phyloP scores from a whole-genome alignment of 2,329 filamentous ascomycete species.

The Alternaria sp. region DNA sequence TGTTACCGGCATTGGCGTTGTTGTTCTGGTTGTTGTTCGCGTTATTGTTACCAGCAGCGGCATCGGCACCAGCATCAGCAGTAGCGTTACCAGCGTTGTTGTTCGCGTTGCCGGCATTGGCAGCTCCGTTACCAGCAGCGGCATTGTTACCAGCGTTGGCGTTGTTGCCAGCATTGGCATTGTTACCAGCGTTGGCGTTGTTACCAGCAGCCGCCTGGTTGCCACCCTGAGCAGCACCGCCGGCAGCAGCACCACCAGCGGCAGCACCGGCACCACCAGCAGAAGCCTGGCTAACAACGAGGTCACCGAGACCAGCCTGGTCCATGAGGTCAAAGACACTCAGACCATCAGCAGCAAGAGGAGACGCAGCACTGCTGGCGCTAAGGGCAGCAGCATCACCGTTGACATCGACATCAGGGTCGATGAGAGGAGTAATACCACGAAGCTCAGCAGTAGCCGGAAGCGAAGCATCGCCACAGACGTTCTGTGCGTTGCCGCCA shows the following conservation, averaged over 20 bases:
- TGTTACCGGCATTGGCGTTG: constrained; percentile 11
- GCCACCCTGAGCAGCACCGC: constrained; percentile 18
- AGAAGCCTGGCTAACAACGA: constrained; percentile 55
- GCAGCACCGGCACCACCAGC: constrained; percentile 41
- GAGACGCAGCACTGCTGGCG: constrained; percentile 56
- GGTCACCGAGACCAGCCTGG: constrained; percentile 68
- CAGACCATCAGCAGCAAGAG: constrained; percentile 66
- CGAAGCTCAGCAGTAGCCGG: constrained; percentile 66
- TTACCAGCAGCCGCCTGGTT: constrained; percentile 25
- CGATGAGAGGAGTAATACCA: constrained; percentile 71
- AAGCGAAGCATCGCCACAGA: constrained; percentile 69
- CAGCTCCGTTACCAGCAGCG: constrained; percentile 5
- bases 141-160: constrained; percentile 3
- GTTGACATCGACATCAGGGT: constrained; percentile 65
- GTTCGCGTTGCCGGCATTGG: constrained; percentile 15
- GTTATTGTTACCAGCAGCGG: constrained; percentile 11
- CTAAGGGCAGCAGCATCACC: constrained; percentile 68
- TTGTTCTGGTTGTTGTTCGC: constrained; percentile 4
- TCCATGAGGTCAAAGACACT: constrained; percentile 69
- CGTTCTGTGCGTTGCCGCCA: constrained; percentile 61
- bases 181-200: background rate
- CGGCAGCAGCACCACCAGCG: constrained; percentile 30
- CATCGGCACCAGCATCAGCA: constrained; percentile 22
- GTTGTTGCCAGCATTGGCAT: background rate
- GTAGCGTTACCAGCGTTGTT: constrained; percentile 14